These are phyloP conservation scores for Rhododendron simsii DNA, from an alignment of 148 eudicot genomes.

Conservation along the genomic window DNA sequence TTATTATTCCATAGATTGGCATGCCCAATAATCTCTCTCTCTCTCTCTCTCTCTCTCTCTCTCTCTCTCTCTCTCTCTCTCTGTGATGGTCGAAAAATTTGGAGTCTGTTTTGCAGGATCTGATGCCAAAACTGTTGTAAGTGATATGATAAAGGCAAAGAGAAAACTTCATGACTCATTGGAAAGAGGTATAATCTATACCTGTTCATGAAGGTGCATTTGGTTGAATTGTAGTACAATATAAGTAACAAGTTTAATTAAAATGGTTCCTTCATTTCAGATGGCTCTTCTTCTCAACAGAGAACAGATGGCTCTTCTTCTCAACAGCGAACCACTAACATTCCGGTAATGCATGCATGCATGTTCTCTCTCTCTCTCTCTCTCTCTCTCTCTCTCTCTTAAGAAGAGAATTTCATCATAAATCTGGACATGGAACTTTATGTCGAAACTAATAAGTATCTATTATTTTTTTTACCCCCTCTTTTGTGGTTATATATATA, in stretches of 20 bases:
- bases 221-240: neutral
- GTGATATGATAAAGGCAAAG: neutral
- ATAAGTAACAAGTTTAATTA: neutral
- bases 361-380: too few species aligned
- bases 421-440: neutral
- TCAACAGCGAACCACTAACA: neutral
- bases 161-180: neutral
- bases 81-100: neutral
- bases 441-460: neutral
- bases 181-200: neutral
- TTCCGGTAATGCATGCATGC: neutral
- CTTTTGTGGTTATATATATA: neutral
- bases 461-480: neutral
- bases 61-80: neutral
- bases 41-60: neutral
- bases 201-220: neutral
- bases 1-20: neutral
- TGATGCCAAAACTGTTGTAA: neutral
- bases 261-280: neutral
- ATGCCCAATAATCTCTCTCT: too few species aligned
- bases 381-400: neutral
- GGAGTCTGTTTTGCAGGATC: neutral
- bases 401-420: neutral
- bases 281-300: neutral
- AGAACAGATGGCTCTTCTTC: neutral